Evolutionary conservation across 495 filamentous ascomycete species (phyloP).

Genomic region (Aeminium ludgeri): DNA sequence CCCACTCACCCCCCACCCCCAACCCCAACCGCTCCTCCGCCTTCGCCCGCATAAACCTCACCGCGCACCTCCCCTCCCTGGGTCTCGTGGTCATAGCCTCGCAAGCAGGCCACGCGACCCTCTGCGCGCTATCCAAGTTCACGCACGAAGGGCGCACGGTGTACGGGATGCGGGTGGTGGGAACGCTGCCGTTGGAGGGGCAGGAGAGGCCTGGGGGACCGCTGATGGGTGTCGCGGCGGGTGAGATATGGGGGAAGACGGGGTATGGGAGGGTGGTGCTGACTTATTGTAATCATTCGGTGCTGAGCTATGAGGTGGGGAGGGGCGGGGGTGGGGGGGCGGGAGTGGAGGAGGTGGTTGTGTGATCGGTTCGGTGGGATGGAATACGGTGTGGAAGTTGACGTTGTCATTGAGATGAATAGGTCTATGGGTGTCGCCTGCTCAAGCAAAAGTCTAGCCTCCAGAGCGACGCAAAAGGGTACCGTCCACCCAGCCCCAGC

Average conservation of each 20-base stretch:
- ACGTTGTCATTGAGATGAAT: too few species aligned
- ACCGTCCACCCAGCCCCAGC: too few species aligned
- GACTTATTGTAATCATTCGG: constrained; percentile 55
- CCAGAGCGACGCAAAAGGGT: too few species aligned
- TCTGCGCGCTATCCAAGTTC: constrained; percentile 50
- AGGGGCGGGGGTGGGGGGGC: background rate
- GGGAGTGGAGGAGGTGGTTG: constrained; percentile 5
- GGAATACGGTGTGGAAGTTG: too few species aligned
- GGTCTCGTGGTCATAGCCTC: constrained; percentile 59
- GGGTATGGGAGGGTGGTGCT: constrained; percentile 60
- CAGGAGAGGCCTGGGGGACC: constrained; percentile 34
- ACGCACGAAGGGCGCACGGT: constrained; percentile 18
- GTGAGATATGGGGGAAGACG: constrained; percentile 25
- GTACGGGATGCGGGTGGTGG: constrained; percentile 36
- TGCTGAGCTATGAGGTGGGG: constrained; percentile 66
- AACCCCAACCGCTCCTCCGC: constrained; percentile 32
- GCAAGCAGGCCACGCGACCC: constrained; percentile 53
- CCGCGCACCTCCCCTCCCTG: constrained; percentile 58
- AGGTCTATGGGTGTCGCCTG: too few species aligned
- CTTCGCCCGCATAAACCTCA: constrained; percentile 60
- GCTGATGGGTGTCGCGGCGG: constrained; percentile 39
- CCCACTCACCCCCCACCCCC: too few species aligned
- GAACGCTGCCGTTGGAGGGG: constrained; percentile 35
- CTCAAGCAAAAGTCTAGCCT: too few species aligned
- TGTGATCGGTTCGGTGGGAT: too few species aligned